Evolutionary conservation across 139 green algal species (phyloP), one percentile per base, ranked within the genome.

Genomic region (Chlorella sp.): DNA sequence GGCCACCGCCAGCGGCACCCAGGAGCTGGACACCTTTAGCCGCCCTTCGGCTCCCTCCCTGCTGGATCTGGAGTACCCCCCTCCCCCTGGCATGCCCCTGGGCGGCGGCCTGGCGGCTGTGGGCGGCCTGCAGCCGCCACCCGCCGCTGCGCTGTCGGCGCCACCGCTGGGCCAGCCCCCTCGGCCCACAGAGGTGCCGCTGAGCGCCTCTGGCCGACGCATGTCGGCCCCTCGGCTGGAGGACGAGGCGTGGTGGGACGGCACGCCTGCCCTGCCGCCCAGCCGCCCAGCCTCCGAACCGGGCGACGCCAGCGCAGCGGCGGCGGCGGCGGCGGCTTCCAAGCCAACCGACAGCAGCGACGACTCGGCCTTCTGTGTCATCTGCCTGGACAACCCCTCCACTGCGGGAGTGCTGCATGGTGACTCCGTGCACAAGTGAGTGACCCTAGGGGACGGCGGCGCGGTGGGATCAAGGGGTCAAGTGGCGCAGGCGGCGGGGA

Each of bases 351-450:
- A 60, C 40, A 62, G 32, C 11, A 20, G n/a, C 41, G 70, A 88
- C 17, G 85, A 88, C 56, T 46, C 76, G 8, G 43, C 48, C 43
- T 38, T 80, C 1, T 89, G 86, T 20, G 73, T 86, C 0, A 46
- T 89, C 41, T 89, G 86, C 83, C 43, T 89, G 83, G 81, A 88
- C 43, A 76, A 46, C 11, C 40, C 51, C 13, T 82, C 86, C 69
- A 79, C 72, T 11, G 76, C 82, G 44, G 86, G 86, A 34, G 85
- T 89, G 44, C 75, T 89, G 56, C 86, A 89, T 48, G 82, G 69
- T 26, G 81, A 87, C 38, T 82, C 80, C 38, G 69, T 87, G 54
- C 76, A 83, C 76, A 84, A 72, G 81, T 85, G 81, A 72, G 80
- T 56, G 38, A n/a, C n/a, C n/a, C n/a, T n/a, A n/a, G n/a, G n/a